A percentile compares a stretch with the other conserved stretches of the same genome.
Conservation (phyloP, 148 eudicot genomes). For the Nepenthes mirabilis region DNA sequence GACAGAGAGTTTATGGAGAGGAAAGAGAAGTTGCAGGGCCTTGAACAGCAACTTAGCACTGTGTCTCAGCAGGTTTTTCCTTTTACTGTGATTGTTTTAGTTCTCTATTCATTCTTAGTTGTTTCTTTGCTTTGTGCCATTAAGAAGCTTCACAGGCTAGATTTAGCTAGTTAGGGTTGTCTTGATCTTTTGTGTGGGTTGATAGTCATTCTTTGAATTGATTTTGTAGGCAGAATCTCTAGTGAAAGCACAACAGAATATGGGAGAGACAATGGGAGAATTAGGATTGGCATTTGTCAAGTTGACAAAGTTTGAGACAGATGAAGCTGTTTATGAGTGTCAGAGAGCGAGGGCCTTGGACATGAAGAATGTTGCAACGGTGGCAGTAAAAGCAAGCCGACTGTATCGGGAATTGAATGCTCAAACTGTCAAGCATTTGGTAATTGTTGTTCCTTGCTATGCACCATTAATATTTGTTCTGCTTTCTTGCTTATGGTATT, state of each 20-base stretch:
- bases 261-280: conserved; percentile 57
- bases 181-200: not conserved
- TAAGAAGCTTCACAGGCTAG: no score
- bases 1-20: conserved; percentile 52
- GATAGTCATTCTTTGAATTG: not conserved
- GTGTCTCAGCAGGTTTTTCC: conserved; percentile 39
- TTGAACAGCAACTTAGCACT: conserved; percentile 40
- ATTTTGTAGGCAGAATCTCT: conserved; percentile 46
- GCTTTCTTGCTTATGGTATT: no score
- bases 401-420: conserved; percentile 59
- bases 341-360: conserved; percentile 47
- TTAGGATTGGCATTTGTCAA: conserved; percentile 58
- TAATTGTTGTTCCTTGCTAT: conserved; percentile 8
- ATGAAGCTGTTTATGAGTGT: conserved; percentile 34
- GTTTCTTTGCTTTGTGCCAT: not conserved
- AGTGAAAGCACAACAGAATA: conserved; percentile 63
- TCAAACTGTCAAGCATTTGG: conserved; percentile 68
- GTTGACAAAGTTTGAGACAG: conserved; percentile 51
- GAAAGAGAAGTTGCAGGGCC: conserved; percentile 38
- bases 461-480: not conserved
- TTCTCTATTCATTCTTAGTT: not conserved
- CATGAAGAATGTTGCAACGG: conserved; percentile 60
- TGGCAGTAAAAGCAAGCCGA: conserved; percentile 71
- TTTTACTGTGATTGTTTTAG: not conserved
- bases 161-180: not conserved